A percentile compares a stretch with the other conserved stretches of the same genome.
These are phyloP conservation scores for Sisymbrium irio DNA, from an alignment of 345 rosid species.

Conservation along the genomic window DNA sequence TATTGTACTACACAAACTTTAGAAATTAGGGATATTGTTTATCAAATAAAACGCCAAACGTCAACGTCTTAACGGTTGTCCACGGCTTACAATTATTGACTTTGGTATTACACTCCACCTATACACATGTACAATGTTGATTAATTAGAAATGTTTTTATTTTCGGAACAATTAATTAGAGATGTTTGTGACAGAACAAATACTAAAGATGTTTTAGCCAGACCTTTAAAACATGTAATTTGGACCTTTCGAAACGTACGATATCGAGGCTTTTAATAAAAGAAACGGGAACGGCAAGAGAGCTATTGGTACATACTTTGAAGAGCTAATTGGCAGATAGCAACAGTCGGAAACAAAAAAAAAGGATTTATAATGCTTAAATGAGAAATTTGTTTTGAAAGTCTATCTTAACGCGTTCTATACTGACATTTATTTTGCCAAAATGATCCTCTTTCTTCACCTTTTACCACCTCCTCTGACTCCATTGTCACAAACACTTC, in stretches of 20 bases:
- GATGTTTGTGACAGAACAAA: background rate
- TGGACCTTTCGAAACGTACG: background rate
- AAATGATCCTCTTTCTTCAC: too few relatives aligned
- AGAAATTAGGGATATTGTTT: background rate
- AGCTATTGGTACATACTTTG: background rate
- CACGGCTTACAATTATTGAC: conserved; percentile 18
- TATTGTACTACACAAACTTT: background rate
- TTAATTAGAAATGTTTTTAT: background rate
- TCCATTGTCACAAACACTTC: too few relatives aligned
- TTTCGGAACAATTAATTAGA: background rate
- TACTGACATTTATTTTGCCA: too few relatives aligned
- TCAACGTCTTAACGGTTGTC: conserved; percentile 10
- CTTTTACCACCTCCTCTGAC: too few relatives aligned
- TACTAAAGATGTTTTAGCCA: background rate
- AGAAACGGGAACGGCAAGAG: background rate
- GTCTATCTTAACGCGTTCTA: too few relatives aligned
- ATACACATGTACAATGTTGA: background rate
- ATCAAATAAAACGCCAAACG: conserved; percentile 4
- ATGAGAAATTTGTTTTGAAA: too few relatives aligned
- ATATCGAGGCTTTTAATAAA: background rate
- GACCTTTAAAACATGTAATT: conserved; percentile 5
- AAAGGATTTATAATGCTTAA: background rate
- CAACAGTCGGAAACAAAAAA: background rate
- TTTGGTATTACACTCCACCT: background rate
- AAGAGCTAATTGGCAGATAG: background rate